Base-by-base conservation (phyloP, 2,329 filamentous ascomycete species). In the Beauveria bassiana region DNA sequence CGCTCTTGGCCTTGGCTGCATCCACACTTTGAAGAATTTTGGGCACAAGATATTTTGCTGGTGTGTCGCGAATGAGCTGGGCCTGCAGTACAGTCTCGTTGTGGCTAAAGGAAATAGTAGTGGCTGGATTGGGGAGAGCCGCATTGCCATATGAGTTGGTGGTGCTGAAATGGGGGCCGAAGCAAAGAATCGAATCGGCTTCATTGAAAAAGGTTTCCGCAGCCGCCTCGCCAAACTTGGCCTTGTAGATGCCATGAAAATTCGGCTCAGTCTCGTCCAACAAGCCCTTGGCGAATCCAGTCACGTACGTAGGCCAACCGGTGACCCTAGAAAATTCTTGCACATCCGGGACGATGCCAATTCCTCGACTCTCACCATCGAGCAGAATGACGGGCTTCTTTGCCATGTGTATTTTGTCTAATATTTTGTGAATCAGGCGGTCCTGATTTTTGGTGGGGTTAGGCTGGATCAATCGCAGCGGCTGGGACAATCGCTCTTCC, bases 371-470 rank as follows among this genome's bases (percentile, higher is more conserved):
- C 62, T 81, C 76, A 2, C 80, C 81, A 63, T 85, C 82, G 0
- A 82, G 77, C 2, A 83, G 64, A 55, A 85, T 80, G 51, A 80
- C 65, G 0, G 81, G 81, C 45, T 75, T 74, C 55, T 78, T 77
- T 1, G 79, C 74, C 0, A 67, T 64, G 50, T 79, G 75, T 0
- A 84, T 73, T n/a, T 71, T 74, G 1, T 72, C 69, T 5, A 81
- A 50, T 8, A 81, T 68, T 4, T 64, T 67, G 2, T 66, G 64
- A 2, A 80, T 62, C 1, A 71, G 67, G 57, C 66, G 63, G 28
- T 74, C 67, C 22, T 73, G 64, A 7, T 63, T 56, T 3, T 63
- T 34, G 16, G 63, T 64, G 4, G 59, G 57, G 8, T 42, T 59
- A 12, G 54, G 61, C 4, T 61, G 61, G 1, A 64, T 66, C 22